phyloP scores from a whole-genome alignment of 306 rosid species.

The Gleditsia sinensis region DNA sequence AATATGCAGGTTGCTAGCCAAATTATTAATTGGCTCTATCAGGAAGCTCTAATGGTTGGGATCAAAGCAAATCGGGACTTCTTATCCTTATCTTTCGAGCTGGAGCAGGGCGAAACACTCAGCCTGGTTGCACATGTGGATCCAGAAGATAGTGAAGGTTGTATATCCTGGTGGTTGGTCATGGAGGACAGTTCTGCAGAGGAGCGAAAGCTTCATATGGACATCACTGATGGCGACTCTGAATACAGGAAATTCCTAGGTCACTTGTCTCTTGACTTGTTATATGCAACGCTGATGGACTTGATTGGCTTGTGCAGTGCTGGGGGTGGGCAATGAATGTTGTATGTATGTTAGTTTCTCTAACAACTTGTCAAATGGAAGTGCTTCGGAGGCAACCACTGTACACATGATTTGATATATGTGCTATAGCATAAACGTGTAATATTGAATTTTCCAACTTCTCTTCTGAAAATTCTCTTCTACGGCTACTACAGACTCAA shows the following conservation, averaged over 20 bases:
- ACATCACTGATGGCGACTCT: slow-evolving; percentile 54
- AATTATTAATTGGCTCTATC: slow-evolving; percentile 80
- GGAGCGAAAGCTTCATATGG: slow-evolving; percentile 64
- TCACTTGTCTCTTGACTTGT: slow-evolving; percentile 73
- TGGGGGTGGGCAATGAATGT: slow-evolving; percentile 52
- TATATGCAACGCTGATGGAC: slow-evolving; percentile 81
- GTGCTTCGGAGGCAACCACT: background rate
- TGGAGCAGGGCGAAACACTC: slow-evolving; percentile 83
- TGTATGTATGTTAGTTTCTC: slow-evolving; percentile 15
- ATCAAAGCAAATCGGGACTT: slow-evolving; percentile 76
- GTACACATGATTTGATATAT: background rate
- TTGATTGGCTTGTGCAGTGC: slow-evolving; percentile 75
- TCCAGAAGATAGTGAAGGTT: slow-evolving; percentile 75
- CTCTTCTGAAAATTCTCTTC: too few relatives aligned
- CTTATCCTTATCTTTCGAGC: slow-evolving; percentile 75
- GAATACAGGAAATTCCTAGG: slow-evolving; percentile 79
- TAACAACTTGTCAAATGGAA: background rate
- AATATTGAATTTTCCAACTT: too few relatives aligned
- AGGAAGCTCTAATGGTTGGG: slow-evolving; percentile 83
- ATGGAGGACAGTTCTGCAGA: slow-evolving; percentile 72
- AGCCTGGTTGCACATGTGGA: slow-evolving; percentile 80
- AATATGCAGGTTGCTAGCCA: slow-evolving; percentile 83
- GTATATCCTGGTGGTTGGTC: slow-evolving; percentile 92
- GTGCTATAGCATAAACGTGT: background rate
- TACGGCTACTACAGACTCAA: too few relatives aligned